Conservation (phyloP, 805 yeast species). For the Saccharomyces mikatae region DNA sequence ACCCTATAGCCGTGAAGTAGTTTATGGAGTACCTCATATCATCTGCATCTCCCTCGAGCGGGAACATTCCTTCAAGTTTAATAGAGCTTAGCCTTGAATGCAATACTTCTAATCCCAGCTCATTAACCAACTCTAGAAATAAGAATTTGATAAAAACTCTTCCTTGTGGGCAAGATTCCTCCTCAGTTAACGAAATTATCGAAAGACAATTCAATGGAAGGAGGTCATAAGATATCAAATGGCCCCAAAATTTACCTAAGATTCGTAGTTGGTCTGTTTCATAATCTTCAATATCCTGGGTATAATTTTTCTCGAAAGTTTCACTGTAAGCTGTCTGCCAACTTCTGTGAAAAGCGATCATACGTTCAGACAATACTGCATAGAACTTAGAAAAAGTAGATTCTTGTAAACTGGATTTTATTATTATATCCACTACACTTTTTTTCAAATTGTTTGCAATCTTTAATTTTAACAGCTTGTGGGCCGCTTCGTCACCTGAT, state of each 20-base stretch:
- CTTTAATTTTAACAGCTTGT: constrained; percentile 56
- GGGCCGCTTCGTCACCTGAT: constrained; percentile 90
- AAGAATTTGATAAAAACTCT: constrained; percentile 76
- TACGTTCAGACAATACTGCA: constrained; percentile 65
- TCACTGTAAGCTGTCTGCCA: constrained; percentile 53
- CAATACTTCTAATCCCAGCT: constrained; percentile 53
- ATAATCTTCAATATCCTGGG: constrained; percentile 46
- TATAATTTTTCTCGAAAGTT: constrained; percentile 50
- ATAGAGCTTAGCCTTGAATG: constrained; percentile 45
- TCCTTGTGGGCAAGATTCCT: constrained; percentile 65
- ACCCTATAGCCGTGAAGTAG: constrained; percentile 85
- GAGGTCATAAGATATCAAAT: constrained; percentile 61
- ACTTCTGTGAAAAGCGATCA: constrained; percentile 40
- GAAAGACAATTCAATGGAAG: constrained; percentile 57
- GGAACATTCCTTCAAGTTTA: constrained; percentile 54
- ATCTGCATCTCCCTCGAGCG: constrained; percentile 39
- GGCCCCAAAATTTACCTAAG: constrained; percentile 81
- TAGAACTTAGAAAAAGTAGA: constrained; percentile 78
- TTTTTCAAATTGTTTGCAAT: constrained; percentile 37
- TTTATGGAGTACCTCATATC: constrained; percentile 72
- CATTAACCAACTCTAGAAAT: constrained; percentile 71
- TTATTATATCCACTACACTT: constrained; percentile 60
- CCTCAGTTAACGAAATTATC: constrained; percentile 54
- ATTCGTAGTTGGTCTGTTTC: constrained; percentile 71
- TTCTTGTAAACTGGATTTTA: constrained; percentile 79